phyloP scores from a whole-genome alignment of 495 filamentous ascomycete species.

The Aspergillus egyptiacus region DNA sequence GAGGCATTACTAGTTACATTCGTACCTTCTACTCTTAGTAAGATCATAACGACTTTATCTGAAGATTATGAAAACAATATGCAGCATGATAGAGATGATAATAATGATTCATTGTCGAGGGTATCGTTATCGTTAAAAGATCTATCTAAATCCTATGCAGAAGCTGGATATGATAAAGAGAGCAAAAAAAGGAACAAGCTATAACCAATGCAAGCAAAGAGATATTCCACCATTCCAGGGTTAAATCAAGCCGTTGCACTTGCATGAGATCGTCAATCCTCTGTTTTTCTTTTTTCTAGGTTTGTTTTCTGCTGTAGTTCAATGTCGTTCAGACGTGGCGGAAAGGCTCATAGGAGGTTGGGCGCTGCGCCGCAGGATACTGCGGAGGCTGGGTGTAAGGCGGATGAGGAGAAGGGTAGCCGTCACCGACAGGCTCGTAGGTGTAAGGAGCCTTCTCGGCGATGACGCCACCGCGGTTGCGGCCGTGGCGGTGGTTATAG shows the following conservation, averaged over 20 bases:
- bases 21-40: background rate
- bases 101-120: constrained; percentile 11
- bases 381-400: constrained; percentile 25
- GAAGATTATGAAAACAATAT: too few relatives aligned
- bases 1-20: too few relatives aligned
- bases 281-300: constrained; percentile 3
- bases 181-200: constrained; percentile 6
- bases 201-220: constrained; percentile 4
- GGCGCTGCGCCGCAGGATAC: constrained; percentile 14
- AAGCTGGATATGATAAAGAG: constrained; percentile 1
- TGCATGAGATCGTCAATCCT: constrained; percentile 19
- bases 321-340: constrained; percentile 33
- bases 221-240: constrained; percentile 2
- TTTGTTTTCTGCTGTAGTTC: constrained; percentile 5
- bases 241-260: constrained; percentile 9
- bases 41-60: too few relatives aligned
- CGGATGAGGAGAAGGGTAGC: constrained; percentile 15
- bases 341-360: constrained; percentile 43
- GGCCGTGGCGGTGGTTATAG: constrained; percentile 34
- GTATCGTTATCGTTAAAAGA: constrained; percentile 19
- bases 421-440: constrained; percentile 40
- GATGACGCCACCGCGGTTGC: constrained; percentile 24
- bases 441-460: constrained; percentile 49
- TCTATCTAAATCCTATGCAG: constrained; percentile 13
- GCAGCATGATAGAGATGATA: background rate